A percentile compares a stretch with the other conserved stretches of the same genome.
Evolutionary conservation across 202 grass and related monocot genomes (phyloP).

Genomic region (Setaria viridis): DNA sequence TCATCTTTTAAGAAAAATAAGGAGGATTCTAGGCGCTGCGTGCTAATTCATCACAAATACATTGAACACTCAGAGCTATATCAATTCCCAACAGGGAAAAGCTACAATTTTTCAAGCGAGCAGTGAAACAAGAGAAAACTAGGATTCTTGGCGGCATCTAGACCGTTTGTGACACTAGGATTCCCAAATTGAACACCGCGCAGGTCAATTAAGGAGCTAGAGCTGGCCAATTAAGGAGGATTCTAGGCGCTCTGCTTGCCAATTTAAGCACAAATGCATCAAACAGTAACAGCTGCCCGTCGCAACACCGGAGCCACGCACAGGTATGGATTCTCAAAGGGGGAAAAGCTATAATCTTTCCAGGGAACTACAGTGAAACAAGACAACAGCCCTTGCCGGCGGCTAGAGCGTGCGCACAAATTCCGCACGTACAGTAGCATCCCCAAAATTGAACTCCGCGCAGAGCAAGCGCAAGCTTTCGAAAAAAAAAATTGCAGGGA

Average conservation of each 20-base stretch:
- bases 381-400: not conserved
- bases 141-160: no score
- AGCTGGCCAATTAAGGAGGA: not conserved
- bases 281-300: not conserved
- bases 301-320: not conserved
- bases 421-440: not conserved
- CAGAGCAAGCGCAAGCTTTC: not conserved
- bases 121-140: no score
- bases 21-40: no score
- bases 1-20: no score
- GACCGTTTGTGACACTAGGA: no score
- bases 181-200: no score
- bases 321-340: not conserved
- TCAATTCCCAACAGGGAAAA: no score
- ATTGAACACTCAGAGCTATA: no score
- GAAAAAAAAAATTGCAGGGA: not conserved
- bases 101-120: no score
- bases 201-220: no score
- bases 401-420: not conserved
- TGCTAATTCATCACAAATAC: no score
- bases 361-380: not conserved
- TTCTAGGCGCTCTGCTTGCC: not conserved
- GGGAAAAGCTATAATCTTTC: not conserved
- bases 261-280: not conserved
- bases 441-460: not conserved